A percentile compares a stretch with the other conserved stretches of the same genome.
Conservation (phyloP, 768 basidiomycete genomes). For the Leccinum longicurvipes region DNA sequence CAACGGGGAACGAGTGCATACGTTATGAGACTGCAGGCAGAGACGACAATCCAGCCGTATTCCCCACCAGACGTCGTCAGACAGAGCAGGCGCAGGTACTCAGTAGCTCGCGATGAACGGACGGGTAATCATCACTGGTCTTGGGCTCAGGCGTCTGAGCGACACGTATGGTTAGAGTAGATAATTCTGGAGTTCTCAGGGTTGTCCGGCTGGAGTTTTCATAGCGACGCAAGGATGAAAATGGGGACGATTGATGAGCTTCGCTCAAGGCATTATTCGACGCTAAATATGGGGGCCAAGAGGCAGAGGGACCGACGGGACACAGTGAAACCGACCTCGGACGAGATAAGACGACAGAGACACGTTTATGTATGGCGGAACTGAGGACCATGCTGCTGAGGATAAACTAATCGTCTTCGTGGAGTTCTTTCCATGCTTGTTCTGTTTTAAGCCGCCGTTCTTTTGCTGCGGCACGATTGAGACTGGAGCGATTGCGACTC, state of each 20-base stretch:
- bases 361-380: not conserved
- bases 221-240: not conserved
- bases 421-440: constrained; percentile 60
- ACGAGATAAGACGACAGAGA: not conserved
- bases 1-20: constrained; percentile 6
- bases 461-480: constrained; percentile 61
- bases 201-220: not conserved
- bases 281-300: not conserved
- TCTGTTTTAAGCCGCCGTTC: constrained; percentile 53
- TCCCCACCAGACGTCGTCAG: constrained; percentile 26
- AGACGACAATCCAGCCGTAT: constrained; percentile 33
- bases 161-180: not conserved
- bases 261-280: not conserved
- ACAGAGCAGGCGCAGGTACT: not conserved
- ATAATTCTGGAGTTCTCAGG: not conserved
- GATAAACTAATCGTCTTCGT: constrained; percentile 37
- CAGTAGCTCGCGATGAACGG: not conserved
- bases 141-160: not conserved
- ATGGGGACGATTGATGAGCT: not conserved
- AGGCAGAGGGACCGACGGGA: constrained; percentile 4
- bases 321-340: not conserved
- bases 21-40: constrained; percentile 28
- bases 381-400: not conserved
- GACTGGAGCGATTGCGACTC: constrained; percentile 56
- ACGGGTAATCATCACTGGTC: not conserved